Evolutionary conservation across 306 rosid genomes (phyloP).

Genomic region (Vigna angularis): DNA sequence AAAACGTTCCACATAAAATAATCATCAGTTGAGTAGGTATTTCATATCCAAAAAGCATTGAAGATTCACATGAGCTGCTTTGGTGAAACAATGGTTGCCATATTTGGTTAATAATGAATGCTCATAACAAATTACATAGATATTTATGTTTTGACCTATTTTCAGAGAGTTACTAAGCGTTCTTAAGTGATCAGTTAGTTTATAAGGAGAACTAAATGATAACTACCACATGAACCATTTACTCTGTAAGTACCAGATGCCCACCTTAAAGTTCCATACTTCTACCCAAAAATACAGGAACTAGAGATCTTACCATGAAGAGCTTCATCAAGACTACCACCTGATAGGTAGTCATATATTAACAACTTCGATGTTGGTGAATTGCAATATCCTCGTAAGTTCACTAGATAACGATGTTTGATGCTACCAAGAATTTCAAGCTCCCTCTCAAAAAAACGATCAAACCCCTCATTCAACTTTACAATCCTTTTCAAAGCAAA

Average conservation of each 20-base stretch:
- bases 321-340: slow-evolving; percentile 98
- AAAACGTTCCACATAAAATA: background rate
- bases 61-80: slow-evolving; percentile 6
- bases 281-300: slow-evolving; percentile 25
- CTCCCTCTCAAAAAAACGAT: slow-evolving; percentile 97
- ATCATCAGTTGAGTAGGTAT: slow-evolving; percentile 12
- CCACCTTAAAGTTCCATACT: slow-evolving; percentile 25
- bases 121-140: background rate
- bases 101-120: slow-evolving; percentile 1
- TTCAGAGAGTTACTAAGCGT: slow-evolving; percentile 19
- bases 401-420: slow-evolving; percentile 95
- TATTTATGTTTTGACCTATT: slow-evolving; percentile 5
- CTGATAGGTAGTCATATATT: slow-evolving; percentile 90
- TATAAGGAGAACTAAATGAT: slow-evolving; percentile 17
- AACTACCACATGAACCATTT: slow-evolving; percentile 27
- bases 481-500: slow-evolving; percentile 95
- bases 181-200: slow-evolving; percentile 17
- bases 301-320: slow-evolving; percentile 78
- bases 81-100: slow-evolving; percentile 3
- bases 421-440: slow-evolving; percentile 98
- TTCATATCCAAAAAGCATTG: slow-evolving; percentile 20
- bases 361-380: slow-evolving; percentile 95
- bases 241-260: slow-evolving; percentile 22
- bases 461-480: slow-evolving; percentile 93
- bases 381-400: slow-evolving; percentile 96